Evolutionary conservation across 331 rosid genomes (phyloP), one percentile per base, ranked within the genome.

Genomic region (Telfairia occidentalis): DNA sequence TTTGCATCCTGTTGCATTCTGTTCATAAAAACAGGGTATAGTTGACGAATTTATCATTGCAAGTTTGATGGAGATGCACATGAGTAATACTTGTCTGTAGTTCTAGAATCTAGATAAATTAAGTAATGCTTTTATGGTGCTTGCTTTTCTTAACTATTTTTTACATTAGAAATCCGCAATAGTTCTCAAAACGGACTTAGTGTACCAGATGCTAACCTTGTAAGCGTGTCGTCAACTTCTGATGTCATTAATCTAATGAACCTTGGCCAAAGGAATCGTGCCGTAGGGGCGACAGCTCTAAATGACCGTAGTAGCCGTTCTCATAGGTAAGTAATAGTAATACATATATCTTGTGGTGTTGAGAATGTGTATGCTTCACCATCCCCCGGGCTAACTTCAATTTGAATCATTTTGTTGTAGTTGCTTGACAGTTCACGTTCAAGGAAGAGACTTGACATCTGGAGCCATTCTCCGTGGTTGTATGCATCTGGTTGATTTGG

Each of bases 291-390:
- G 65, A 95, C 99, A 42, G 99, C 99, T 67, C 86, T 95, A 78
- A 95, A 95, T n/a, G 99, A 92, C 66, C 97, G 96, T n/a, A 95
- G 99, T 59, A 95, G 99, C 80, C 97, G 99, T 65, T 95, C 99
- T 80, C 99, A 95, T 83, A 95, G 99, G 99, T 92, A 71, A 77
- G 29, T 3, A 8, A 63, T 19, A 77, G 29, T 3, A 8, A 63
- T 19, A 3, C 18, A 19, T 48, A 7, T 60, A 4, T 60, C 10
- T 78, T 26, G 19, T 53, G 48, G 48, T 49, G 24, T 64, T 3
- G 48, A 9, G 70, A 57, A 64, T 37, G n/a, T 53, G 49, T 70
- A 74, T 65, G n/a, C 52, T 66, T 73, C 38, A 64, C 4, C 77
- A 46, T 19, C 32, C 55, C 37, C 43, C 45, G 21, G 34, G 75